Conservation (phyloP, 768 basidiomycete genomes). For the Cyclocybe cylindracea region DNA sequence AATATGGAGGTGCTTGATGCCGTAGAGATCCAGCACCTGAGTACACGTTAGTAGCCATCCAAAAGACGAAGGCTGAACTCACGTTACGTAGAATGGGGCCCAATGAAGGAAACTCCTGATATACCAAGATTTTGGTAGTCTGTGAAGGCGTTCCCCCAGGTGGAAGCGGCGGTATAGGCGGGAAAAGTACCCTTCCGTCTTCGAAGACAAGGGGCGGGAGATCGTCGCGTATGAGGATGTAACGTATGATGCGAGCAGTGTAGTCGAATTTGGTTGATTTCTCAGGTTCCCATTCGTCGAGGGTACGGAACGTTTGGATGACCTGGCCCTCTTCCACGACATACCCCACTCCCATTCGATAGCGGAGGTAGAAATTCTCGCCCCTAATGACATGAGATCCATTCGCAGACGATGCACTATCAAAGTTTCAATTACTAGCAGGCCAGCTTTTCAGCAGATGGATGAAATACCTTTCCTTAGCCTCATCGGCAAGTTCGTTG, state of each 20-base stretch:
- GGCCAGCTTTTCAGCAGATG: too few species aligned
- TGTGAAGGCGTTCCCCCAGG: neutral
- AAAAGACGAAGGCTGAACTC: neutral
- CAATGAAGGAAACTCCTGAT: conserved; percentile 22
- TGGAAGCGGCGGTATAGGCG: neutral
- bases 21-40: conserved; percentile 17
- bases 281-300: conserved; percentile 12
- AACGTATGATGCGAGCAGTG: conserved; percentile 8
- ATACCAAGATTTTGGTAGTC: conserved; percentile 14
- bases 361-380: conserved; percentile 19
- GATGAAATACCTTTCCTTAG: conserved; percentile 19
- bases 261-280: conserved; percentile 21
- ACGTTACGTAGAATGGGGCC: conserved; percentile 16
- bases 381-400: too few species aligned
- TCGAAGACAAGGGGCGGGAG: conserved; percentile 11
- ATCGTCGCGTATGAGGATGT: conserved; percentile 16
- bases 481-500: conserved; percentile 1
- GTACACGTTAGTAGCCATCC: conserved; percentile 9
- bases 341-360: conserved; percentile 14
- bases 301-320: conserved; percentile 10
- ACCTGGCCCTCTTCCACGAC: conserved; percentile 9
- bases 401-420: conserved; percentile 10
- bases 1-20: conserved; percentile 4
- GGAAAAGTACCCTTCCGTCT: conserved; percentile 16
- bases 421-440: too few species aligned